phyloP scores from a whole-genome alignment of 2,329 filamentous ascomycete species.

The Amauroascus niger region DNA sequence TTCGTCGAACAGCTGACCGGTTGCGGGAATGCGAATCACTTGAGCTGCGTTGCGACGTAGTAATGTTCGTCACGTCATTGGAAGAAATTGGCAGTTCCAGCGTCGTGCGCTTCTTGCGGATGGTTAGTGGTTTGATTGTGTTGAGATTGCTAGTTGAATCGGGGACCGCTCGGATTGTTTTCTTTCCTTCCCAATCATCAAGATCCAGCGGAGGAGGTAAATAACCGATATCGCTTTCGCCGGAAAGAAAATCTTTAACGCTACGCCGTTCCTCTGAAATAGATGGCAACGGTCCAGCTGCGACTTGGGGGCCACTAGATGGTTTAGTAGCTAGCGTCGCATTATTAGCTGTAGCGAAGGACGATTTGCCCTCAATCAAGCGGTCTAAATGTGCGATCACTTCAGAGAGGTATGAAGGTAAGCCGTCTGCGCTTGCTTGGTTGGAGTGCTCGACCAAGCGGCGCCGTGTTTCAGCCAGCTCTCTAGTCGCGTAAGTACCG shows the following conservation, averaged over 20 bases:
- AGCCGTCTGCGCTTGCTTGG: conserved; percentile 36
- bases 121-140: conserved; percentile 45
- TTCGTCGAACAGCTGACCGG: conserved; percentile 5
- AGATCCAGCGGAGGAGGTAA: conserved; percentile 13
- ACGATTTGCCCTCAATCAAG: conserved; percentile 41
- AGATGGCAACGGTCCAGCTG: conserved; percentile 13
- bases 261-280: conserved; percentile 14
- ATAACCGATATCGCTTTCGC: conserved; percentile 1
- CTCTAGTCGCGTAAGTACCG: conserved; percentile 45
- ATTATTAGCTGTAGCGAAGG: conserved; percentile 30
- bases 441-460: conserved; percentile 46
- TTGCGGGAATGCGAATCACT: background rate
- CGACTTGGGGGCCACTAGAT: background rate
- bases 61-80: background rate
- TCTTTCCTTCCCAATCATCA: conserved; percentile 23
- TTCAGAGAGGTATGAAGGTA: conserved; percentile 46
- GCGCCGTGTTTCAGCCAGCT: conserved; percentile 49
- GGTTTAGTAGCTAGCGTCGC: conserved; percentile 41
- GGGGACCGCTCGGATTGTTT: conserved; percentile 50
- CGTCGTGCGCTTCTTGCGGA: conserved; percentile 39
- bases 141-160: conserved; percentile 41
- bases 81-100: conserved; percentile 12
- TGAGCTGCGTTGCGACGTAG: background rate
- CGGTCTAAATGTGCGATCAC: conserved; percentile 53
- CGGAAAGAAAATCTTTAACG: conserved; percentile 5